These are phyloP conservation scores for Elongisporangium undulatum DNA, from an alignment of 352 stramenopile genomes.

Conservation along the genomic window DNA sequence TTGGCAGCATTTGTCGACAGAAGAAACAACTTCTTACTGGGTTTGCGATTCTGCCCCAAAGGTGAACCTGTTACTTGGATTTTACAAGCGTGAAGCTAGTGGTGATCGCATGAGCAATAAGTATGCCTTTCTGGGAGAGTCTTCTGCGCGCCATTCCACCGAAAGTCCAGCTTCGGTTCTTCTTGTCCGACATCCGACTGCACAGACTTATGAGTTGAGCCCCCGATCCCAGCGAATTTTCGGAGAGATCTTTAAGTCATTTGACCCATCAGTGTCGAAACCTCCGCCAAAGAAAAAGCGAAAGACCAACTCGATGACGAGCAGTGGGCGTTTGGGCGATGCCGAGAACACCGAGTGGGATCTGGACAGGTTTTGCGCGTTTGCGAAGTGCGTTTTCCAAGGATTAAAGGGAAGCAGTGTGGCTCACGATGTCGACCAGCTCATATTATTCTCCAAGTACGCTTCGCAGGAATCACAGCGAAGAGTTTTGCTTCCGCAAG, in stretches of 20 bases:
- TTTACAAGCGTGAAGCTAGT: conserved; percentile 27
- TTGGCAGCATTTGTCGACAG: conserved; percentile 18
- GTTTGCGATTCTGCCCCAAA: conserved; percentile 31
- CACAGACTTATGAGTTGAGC: conserved; percentile 20
- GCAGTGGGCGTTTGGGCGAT: conserved; percentile 1
- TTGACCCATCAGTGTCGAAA: conserved; percentile 10
- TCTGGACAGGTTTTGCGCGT: conserved; percentile 63
- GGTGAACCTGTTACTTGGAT: conserved; percentile 39
- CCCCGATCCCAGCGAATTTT: conserved; percentile 18
- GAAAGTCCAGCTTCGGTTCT: conserved; percentile 9
- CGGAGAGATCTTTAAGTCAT: conserved; percentile 38
- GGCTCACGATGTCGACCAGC: no score
- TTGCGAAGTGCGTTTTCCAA: conserved; percentile 18
- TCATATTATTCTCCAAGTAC: conserved; percentile 65
- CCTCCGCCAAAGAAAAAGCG: conserved; percentile 44
- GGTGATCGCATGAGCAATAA: conserved; percentile 22
- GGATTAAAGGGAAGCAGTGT: conserved; percentile 2
- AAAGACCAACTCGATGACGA: conserved; percentile 7
- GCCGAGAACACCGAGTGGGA: conserved; percentile 24
- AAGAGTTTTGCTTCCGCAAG: conserved; percentile 24
- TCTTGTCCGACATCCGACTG: conserved; percentile 12
- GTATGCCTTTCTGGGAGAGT: conserved; percentile 22
- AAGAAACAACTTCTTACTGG: conserved; percentile 25
- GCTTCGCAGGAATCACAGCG: conserved; percentile 28
- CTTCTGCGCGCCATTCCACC: conserved; percentile 7